Evolutionary conservation across 305 asterid genomes (phyloP).

Genomic region (Fraxinus albicans): DNA sequence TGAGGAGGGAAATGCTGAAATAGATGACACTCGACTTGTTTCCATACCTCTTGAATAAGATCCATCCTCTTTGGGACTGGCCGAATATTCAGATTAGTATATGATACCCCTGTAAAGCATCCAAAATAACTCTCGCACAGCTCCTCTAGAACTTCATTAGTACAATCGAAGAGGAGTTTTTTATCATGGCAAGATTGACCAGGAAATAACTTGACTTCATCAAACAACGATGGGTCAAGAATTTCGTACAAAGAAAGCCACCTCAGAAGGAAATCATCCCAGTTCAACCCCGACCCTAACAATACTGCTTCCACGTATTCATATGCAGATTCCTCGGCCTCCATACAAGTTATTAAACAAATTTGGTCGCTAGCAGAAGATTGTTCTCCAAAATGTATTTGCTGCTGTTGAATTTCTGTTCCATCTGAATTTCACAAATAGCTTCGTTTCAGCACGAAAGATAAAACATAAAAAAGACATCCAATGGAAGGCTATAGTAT

Average conservation of each 20-base stretch:
- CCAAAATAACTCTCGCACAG: slow-evolving; percentile 45
- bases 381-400: slow-evolving; percentile 47
- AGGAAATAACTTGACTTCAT: slow-evolving; percentile 57
- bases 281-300: slow-evolving; percentile 54
- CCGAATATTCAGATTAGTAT: slow-evolving; percentile 23
- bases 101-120: slow-evolving; percentile 26
- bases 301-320: slow-evolving; percentile 64
- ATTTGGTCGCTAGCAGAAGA: slow-evolving; percentile 28
- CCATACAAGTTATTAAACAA: slow-evolving; percentile 27
- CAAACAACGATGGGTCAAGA: slow-evolving; percentile 51
- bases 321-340: slow-evolving; percentile 54
- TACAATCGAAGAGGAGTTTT: slow-evolving; percentile 53
- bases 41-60: slow-evolving; percentile 55
- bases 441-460: slow-evolving; percentile 13
- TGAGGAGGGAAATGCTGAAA: slow-evolving; percentile 28
- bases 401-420: slow-evolving; percentile 41
- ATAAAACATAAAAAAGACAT: slow-evolving; percentile 10
- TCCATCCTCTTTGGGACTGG: slow-evolving; percentile 51
- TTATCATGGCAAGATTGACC: slow-evolving; percentile 42
- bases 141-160: slow-evolving; percentile 48
- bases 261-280: slow-evolving; percentile 53
- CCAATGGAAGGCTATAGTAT: neutral
- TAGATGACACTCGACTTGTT: slow-evolving; percentile 40
- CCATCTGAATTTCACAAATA: slow-evolving; percentile 41
- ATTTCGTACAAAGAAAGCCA: slow-evolving; percentile 50